Conservation (phyloP, 2,329 filamentous ascomycete species). For the Cercospora janseana region DNA sequence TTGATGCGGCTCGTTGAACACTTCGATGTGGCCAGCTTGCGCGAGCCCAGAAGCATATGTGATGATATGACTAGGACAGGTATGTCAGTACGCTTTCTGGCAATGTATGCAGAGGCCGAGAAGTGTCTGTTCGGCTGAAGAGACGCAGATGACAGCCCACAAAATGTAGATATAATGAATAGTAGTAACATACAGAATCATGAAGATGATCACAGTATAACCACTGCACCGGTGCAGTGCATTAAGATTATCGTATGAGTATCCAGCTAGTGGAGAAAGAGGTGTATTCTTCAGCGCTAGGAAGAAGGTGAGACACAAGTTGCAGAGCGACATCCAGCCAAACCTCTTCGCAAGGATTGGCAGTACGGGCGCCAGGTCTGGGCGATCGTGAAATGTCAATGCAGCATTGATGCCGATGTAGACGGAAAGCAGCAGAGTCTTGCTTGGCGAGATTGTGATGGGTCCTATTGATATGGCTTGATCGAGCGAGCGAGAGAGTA, state of each 20-base stretch:
- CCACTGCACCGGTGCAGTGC: slow-evolving; percentile 30
- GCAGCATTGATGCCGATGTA: slow-evolving; percentile 24
- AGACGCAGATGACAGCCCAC: no score
- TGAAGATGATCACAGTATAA: slow-evolving; percentile 26
- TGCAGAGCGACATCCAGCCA: slow-evolving; percentile 30
- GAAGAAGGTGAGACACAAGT: slow-evolving; percentile 29
- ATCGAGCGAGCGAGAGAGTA: slow-evolving; percentile 1
- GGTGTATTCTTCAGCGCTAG: slow-evolving; percentile 32
- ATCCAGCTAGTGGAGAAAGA: slow-evolving; percentile 29
- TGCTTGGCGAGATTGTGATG: slow-evolving; percentile 13
- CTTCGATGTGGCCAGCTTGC: slow-evolving; percentile 14
- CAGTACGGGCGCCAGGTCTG: slow-evolving; percentile 12
- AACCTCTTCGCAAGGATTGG: slow-evolving; percentile 29
- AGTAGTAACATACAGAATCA: slow-evolving; percentile 24
- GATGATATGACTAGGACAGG: slow-evolving; percentile 5
- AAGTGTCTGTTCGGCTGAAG: no score
- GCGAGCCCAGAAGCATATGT: slow-evolving; percentile 22
- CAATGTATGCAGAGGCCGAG: background rate
- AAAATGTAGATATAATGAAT: background rate
- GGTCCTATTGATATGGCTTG: slow-evolving; percentile 3
- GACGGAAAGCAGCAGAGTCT: slow-evolving; percentile 11
- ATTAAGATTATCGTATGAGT: slow-evolving; percentile 30
- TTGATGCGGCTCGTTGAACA: slow-evolving; percentile 17
- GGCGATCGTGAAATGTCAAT: slow-evolving; percentile 24
- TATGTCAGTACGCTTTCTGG: background rate